Evolutionary conservation across 352 stramenopile species (phyloP), one percentile per base, ranked within the genome.

Genomic region (Phytophthora idaei): DNA sequence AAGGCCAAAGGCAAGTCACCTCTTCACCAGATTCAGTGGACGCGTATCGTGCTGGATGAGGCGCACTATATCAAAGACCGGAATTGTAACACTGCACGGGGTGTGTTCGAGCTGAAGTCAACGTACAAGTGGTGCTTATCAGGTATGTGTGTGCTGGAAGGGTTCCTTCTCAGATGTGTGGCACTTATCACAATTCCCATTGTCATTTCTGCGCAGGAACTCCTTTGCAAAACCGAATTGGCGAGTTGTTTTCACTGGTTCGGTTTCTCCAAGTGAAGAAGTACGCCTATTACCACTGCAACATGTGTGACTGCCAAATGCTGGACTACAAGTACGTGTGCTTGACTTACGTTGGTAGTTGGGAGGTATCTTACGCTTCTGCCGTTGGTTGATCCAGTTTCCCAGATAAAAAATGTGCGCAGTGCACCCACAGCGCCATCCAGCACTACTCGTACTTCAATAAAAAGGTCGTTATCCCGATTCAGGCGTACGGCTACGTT

Each of bases 361-460:
- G 29, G 42, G 2, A 69, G 48, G 37, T 78, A 42, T 44, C 58
- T 76, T n/a, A 76, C 34, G 25, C 10, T 7, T 14, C 28, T 53
- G 29, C 12, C 52, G 14, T 62, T 57, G 39, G 4, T 56, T 41
- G 11, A 11, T 54, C 6, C 47, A 92, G 83, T 45, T 91, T 93
- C 29, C 78, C 82, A n/a, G 69, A 87, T 28, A 85, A 85, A 28
- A 95, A 90, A 44, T 98, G 95, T 71, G 80, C 92, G 34, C 75
- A 93, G 27, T 99, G 98, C 71, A 82, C 88, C 0, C 97, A 99
- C 76, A 80, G 85, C 6, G 81, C 94, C 4, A 98, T 99, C 73
- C 85, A 97, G 53, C 98, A 99, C 76, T 99, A 94, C 69, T 98
- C 94, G 9, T 97, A 95, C 70, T 99, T 99, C 66, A 99, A 99